Evolutionary conservation across 2,329 filamentous ascomycete genomes (phyloP).

Genomic region (Alternaria sp.): DNA sequence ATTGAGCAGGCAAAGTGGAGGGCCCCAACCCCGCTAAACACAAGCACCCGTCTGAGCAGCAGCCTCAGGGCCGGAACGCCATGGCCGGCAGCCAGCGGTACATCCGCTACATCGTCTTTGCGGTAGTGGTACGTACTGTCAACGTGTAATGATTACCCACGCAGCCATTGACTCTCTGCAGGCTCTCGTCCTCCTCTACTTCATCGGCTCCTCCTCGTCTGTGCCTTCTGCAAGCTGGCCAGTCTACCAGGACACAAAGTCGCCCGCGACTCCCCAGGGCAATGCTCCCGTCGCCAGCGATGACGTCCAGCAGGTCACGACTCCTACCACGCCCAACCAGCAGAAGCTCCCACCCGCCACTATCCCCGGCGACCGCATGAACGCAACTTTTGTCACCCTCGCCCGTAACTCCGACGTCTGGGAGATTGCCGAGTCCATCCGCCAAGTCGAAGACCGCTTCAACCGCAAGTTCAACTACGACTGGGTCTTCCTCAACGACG

Average conservation of each 20-base stretch:
- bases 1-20: constrained; percentile 38
- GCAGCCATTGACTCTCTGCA: constrained; percentile 38
- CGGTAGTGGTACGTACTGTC: constrained; percentile 71
- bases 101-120: constrained; percentile 76
- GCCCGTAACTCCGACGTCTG: constrained; percentile 93
- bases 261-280: constrained; percentile 23
- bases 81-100: constrained; percentile 78
- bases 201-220: constrained; percentile 72
- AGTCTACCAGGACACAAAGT: constrained; percentile 32
- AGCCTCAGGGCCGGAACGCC: constrained; percentile 60
- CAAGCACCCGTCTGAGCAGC: constrained; percentile 27
- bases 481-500: constrained; percentile 98
- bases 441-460: constrained; percentile 97
- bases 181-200: constrained; percentile 79
- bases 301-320: constrained; percentile 19
- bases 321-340: constrained; percentile 46
- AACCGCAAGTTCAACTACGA: constrained; percentile 97
- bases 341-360: constrained; percentile 53
- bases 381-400: constrained; percentile 96
- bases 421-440: constrained; percentile 96
- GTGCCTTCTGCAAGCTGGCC: constrained; percentile 50
- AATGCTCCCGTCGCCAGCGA: constrained; percentile 22
- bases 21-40: constrained; percentile 30
- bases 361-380: constrained; percentile 78
- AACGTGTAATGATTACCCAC: neutral